Percentiles rank a stretch among this genome's conserved stretches.
These are phyloP conservation scores for Monilinia aucupariae DNA, from an alignment of 2,329 filamentous ascomycete species.

Conservation along the genomic window DNA sequence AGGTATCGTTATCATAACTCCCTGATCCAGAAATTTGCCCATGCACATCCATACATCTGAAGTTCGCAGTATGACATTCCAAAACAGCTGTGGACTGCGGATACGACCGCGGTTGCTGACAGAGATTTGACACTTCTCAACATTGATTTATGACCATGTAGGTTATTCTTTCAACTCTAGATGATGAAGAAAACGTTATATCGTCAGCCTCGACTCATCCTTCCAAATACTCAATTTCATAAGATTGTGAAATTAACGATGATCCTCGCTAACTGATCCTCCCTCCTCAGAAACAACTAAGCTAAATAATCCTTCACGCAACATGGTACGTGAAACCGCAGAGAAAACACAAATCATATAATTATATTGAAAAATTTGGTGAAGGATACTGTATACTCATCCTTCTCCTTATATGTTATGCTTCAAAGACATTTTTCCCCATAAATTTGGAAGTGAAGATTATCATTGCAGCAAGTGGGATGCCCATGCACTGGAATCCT, in stretches of 20 bases:
- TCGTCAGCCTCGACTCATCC: conserved; percentile 1
- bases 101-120: conserved; percentile 12
- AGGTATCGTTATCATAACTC: conserved; percentile 82
- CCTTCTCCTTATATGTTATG: not conserved
- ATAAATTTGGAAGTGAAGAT: not conserved
- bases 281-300: not conserved
- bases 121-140: not conserved
- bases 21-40: conserved; percentile 82
- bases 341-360: not conserved
- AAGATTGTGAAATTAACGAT: not conserved
- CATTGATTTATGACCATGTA: not conserved
- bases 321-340: not conserved
- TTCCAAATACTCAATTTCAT: not conserved
- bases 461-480: not conserved
- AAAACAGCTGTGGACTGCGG: conserved; percentile 13
- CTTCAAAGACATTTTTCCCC: not conserved
- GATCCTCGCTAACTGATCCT: not conserved
- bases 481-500: not conserved
- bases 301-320: not conserved
- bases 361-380: not conserved
- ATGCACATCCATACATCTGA: conserved; percentile 8
- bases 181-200: not conserved
- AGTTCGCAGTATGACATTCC: conserved; percentile 9
- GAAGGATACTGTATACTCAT: not conserved
- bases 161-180: not conserved